Base-by-base conservation (phyloP, 2,329 filamentous ascomycete genomes). In the Paecilomyces niveus region DNA sequence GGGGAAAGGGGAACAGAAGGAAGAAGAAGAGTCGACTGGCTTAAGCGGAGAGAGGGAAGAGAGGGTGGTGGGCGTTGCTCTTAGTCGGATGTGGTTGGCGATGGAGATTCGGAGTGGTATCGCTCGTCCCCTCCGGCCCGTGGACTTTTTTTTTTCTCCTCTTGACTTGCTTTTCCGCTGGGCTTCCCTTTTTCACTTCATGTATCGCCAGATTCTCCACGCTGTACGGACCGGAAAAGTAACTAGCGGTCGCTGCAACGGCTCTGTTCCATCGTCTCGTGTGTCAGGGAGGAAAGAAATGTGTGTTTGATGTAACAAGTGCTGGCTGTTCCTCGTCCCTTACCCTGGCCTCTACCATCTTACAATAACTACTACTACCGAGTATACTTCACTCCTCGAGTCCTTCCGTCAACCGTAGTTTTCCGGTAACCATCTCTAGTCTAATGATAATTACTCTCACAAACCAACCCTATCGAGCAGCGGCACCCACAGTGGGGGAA, bases 1-100 rank as follows among this genome's bases (percentile, higher is more conserved):
- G 65, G 69, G 62, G 57, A 61, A 63, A 67, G 54, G 57, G 59
- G 61, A 64, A 64, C 65, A 66, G 65, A 61, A 66, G 69, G 66
- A 64, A 68, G 57, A 59, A 58, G 63, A 63, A 60, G 58, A 57
- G 58, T 61, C 62, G 57, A 58, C 51, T 58, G 57, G 62, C 52
- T 55, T 51, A 58, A n/a, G 54, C 24, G 55, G 57, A 58, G 56
- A 58, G 61, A 61, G 58, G 60, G 62, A 22, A 61, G 63, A 64
- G 60, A 63, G 62, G 64, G 56, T 62, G 61, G 21, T 22, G 54
- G 56, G 45, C 29, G 53, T 45, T 35, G 45, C 18, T 26, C 15
- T 45, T 18, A 45, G 35, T 45, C 18, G n/a, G 54, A 3, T 55
- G 29, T 55, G 54, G 54, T 55, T 55, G 54, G 54, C 54, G 54